A percentile compares a stretch with the other conserved stretches of the same genome.
phyloP scores from a whole-genome alignment of 345 rosid genomes.

The Eucalyptus viminalis region DNA sequence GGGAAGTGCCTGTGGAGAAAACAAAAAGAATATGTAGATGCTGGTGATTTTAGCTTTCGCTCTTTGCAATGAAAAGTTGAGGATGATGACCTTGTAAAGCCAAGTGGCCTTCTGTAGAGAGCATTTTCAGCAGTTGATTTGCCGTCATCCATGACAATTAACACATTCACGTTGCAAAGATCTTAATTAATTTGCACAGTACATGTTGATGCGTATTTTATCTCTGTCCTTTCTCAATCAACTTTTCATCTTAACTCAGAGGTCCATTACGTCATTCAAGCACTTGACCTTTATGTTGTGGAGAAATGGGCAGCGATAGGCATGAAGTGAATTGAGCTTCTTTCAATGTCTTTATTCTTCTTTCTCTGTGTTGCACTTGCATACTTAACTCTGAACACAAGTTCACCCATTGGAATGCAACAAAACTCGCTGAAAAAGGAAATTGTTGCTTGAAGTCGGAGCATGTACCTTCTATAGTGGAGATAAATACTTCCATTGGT shows the following conservation, averaged over 20 bases:
- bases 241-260: background rate
- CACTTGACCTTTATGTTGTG: background rate
- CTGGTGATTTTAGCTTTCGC: background rate
- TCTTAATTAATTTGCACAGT: background rate
- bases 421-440: background rate
- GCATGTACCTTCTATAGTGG: background rate
- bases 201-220: background rate
- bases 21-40: background rate
- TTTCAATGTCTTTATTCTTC: background rate
- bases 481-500: background rate
- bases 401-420: background rate
- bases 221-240: background rate
- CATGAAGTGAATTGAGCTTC: background rate
- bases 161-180: background rate
- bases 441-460: background rate
- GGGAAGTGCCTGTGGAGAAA: background rate
- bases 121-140: background rate
- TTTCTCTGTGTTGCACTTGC: background rate
- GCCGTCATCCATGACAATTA: background rate
- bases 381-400: background rate
- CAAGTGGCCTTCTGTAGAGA: background rate
- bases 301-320: background rate
- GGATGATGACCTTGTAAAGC: background rate
- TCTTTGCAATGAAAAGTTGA: background rate
- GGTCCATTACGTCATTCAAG: background rate